Evolutionary conservation across 1,284 basidiomycete genomes (phyloP), one percentile per base, ranked within the genome.

Genomic region (Blastosporella zonata): DNA sequence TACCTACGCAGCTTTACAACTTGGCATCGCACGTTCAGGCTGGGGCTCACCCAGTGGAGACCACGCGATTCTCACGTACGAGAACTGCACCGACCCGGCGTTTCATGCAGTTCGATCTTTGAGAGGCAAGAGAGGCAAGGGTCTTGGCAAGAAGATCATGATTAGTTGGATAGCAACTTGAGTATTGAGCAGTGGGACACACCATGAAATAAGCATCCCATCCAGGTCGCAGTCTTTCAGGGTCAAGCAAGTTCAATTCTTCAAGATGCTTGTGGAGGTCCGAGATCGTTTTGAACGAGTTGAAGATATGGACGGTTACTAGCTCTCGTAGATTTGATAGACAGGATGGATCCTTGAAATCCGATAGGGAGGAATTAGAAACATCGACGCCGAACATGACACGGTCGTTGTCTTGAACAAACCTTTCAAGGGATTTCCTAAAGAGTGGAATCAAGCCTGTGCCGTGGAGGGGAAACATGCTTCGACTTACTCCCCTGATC

Each of bases 171-270:
- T 31, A 31, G 15, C 45, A 17, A 25, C 18, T 31, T 13, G n/a
- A 23, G 34, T 39, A 12, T 9, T 13, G 10, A n/a, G 38, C 2
- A 47, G 57, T 21, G 27, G 17, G 31, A 60, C 77, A 50, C 54
- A 85, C 90, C 94, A 97, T 97, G 65, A 97, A 97, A 70, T 97
- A 97, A 0, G 84, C 82, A 66, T 97, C 94, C 94, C 94, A 97
- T 6, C 81, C 79, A 0, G 94, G 94, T 29, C 94, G 75, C 28
- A 97, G 68, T 43, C 90, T 79, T 57, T 89, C 83, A 6, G 77
- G 69, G 60, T 93, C 78, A 17, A 83, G 60, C 3, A 95, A 67
- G 61, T 95, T 75, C 25, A 97, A 60, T 0, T 70, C 59, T 47
- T 87, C 81, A 1, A 97, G 72, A 59, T 94, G 74, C 7, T 65